Evolutionary conservation across 2,329 filamentous ascomycete species (phyloP), one percentile per base, ranked within the genome.

Genomic region (Penicillium glabrum): DNA sequence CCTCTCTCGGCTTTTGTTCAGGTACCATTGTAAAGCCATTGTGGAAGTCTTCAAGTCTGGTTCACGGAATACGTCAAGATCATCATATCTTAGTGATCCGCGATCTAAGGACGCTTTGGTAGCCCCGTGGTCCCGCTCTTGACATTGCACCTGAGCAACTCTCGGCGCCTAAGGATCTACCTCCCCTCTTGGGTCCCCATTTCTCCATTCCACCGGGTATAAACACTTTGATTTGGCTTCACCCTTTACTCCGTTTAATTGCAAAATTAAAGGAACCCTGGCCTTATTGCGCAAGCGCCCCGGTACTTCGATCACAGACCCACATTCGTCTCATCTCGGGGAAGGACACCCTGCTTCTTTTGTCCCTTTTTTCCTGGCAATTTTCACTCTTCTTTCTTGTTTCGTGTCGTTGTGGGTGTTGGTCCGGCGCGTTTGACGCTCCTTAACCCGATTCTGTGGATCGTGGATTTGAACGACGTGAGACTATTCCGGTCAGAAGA

Each of bases 231-330:
- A 53, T 62, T 59, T 52, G 51, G 31, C 46, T 45, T 65, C 57
- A 62, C 56, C 63, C 58, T 64, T 67, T 59, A 56, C 56, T 62
- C 57, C 51, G 57, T 61, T 65, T 64, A 59, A 62, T 61, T 58
- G 61, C 61, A 63, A 54, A 48, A 48, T 48, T 24, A 37, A 57
- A 56, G 60, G 63, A 61, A 61, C 59, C 65, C 61, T 63, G 63
- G 57, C 54, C 58, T 60, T 64, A 63, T 64, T 64, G 60, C 59
- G 61, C 61, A 69, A 64, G 64, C 66, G 63, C 67, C 62, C 61
- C 60, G 66, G 65, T 59, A 59, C 57, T 62, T 67, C 58, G 57
- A 62, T 60, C 53, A 21, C 10, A 69, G 67, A 68, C 67, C 68
- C 67, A 69, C 67, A 57, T 51, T 54, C 59, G 61, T 61, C 64